Evolutionary conservation across 208 protist species (phyloP).

Genomic region (Vickermania spadyakhi): DNA sequence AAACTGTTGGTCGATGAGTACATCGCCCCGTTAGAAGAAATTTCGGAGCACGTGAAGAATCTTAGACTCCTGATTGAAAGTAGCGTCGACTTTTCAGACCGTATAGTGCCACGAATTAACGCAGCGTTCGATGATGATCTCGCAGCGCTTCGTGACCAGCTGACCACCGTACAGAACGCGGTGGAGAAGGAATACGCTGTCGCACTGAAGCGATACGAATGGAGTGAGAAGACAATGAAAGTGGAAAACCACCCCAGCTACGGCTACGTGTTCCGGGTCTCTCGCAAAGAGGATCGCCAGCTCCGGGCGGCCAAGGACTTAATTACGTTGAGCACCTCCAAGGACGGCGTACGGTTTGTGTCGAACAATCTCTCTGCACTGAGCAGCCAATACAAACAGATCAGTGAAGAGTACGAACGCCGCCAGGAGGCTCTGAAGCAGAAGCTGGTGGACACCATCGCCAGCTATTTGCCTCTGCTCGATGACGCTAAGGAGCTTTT

Average conservation of each 20-base stretch:
- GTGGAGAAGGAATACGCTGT: constrained; percentile 74
- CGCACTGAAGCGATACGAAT: constrained; percentile 56
- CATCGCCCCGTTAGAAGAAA: constrained; percentile 79
- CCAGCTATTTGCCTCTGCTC: constrained; percentile 92
- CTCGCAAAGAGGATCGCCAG: constrained; percentile 86
- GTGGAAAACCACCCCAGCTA: constrained; percentile 81
- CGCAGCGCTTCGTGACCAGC: constrained; percentile 61
- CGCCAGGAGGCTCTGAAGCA: constrained; percentile 82
- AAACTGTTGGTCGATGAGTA: constrained; percentile 81
- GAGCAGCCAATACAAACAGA: constrained; percentile 68
- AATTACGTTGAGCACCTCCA: constrained; percentile 78
- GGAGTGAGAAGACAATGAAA: constrained; percentile 89
- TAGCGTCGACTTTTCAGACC: constrained; percentile 75
- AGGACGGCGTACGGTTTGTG: constrained; percentile 94
- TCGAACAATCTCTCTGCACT: constrained; percentile 72
- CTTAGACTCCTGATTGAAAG: constrained; percentile 74
- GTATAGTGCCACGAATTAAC: constrained; percentile 79
- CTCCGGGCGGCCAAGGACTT: constrained; percentile 77
- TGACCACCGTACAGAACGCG: constrained; percentile 31
- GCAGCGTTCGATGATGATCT: constrained; percentile 93
- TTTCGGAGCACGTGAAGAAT: constrained; percentile 70
- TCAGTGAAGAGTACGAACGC: constrained; percentile 62
- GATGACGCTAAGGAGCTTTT: constrained; percentile 92
- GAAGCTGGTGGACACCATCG: constrained; percentile 90
- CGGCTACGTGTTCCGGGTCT: constrained; percentile 88